Percentiles rank a stretch among this genome's conserved stretches.
Evolutionary conservation across 129 eudicot genomes (phyloP).

Genomic region (Flaveria trinervia): DNA sequence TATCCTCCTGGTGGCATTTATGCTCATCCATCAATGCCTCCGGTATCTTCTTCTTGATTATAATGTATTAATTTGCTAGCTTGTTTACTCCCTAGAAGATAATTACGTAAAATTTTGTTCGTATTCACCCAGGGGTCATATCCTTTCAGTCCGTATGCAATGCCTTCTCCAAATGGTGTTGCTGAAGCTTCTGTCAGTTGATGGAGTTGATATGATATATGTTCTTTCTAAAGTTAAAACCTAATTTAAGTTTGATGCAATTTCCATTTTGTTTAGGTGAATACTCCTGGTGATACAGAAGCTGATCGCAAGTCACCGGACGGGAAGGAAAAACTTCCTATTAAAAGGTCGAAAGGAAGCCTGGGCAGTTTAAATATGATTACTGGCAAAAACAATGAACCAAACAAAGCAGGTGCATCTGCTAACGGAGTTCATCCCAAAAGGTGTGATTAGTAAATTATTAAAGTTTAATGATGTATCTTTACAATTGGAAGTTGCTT

Average conservation of each 20-base stretch:
- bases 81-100: not conserved
- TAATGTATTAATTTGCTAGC: not conserved
- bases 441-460: conserved; percentile 49
- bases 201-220: conserved; percentile 1
- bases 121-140: conserved; percentile 73
- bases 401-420: conserved; percentile 68
- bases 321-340: conserved; percentile 93
- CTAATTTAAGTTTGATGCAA: not conserved
- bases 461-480: conserved; percentile 4
- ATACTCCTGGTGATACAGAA: conserved; percentile 64
- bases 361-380: conserved; percentile 96
- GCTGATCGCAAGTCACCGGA: conserved; percentile 72
- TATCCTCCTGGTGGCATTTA: conserved; percentile 98
- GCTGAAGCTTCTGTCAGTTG: conserved; percentile 90
- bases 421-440: conserved; percentile 84
- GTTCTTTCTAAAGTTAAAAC: not conserved
- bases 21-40: conserved; percentile 95
- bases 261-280: conserved; percentile 50
- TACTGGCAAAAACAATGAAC: conserved; percentile 72
- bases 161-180: conserved; percentile 93
- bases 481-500: not conserved
- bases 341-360: conserved; percentile 94
- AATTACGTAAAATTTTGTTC: not conserved
- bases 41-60: conserved; percentile 54
- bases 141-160: conserved; percentile 88